Conservation (phyloP, 2,329 filamentous ascomycete genomes). For the Mycosphaerella sp. region DNA sequence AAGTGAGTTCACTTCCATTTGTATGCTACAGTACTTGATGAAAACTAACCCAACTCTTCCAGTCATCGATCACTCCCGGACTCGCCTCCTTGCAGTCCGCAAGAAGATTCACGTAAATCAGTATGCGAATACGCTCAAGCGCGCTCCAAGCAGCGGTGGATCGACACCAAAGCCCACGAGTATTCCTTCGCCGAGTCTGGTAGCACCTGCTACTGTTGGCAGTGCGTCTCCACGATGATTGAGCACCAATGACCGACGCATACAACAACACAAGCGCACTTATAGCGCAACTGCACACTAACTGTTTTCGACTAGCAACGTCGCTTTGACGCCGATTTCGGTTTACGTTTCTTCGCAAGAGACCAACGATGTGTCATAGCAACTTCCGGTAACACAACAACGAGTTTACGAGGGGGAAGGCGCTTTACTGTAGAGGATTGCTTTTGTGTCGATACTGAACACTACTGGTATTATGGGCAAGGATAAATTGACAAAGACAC, state of each 20-base stretch:
- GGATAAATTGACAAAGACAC: too few relatives aligned
- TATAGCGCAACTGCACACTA: background rate
- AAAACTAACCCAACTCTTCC: slow-evolving; percentile 17
- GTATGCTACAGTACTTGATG: background rate
- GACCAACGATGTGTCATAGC: too few relatives aligned
- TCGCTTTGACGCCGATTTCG: too few relatives aligned
- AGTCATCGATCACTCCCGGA: slow-evolving; percentile 45
- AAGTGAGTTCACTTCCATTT: slow-evolving; percentile 50
- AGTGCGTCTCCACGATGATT: slow-evolving; percentile 20
- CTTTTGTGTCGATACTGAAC: too few relatives aligned
- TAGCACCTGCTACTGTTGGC: slow-evolving; percentile 15
- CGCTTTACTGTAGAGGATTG: too few relatives aligned
- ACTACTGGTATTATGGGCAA: too few relatives aligned
- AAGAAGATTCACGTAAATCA: slow-evolving; percentile 42
- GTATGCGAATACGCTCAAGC: slow-evolving; percentile 26
- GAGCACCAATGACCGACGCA: background rate
- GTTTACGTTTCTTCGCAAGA: too few relatives aligned
- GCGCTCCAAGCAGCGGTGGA: slow-evolving; percentile 19
- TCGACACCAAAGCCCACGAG: slow-evolving; percentile 19
- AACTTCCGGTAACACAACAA: too few relatives aligned
- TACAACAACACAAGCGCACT: background rate
- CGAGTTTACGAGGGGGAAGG: too few relatives aligned
- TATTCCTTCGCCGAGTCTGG: slow-evolving; percentile 12
- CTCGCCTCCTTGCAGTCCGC: slow-evolving; percentile 39
- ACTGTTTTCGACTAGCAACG: background rate